These are phyloP conservation scores for Baeospora myosura DNA, from an alignment of 1,284 basidiomycete species.

Conservation along the genomic window DNA sequence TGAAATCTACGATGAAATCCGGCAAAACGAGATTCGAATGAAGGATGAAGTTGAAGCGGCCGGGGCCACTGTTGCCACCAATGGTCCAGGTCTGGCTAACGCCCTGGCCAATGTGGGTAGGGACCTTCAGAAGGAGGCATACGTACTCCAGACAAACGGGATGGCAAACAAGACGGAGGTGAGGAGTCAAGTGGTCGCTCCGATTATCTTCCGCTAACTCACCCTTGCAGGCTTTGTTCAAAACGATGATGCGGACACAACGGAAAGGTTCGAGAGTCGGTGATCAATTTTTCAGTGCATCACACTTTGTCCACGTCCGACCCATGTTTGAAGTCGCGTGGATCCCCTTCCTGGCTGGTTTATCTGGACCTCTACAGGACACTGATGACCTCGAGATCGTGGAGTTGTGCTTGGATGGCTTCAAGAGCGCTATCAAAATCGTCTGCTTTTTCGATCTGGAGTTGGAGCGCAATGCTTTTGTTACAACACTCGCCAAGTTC, in stretches of 20 bases:
- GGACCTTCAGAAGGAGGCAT: slow-evolving; percentile 90
- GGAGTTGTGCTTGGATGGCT: slow-evolving; percentile 88
- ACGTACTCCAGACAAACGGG: slow-evolving; percentile 87
- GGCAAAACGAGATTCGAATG: slow-evolving; percentile 90
- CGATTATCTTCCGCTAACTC: slow-evolving; percentile 8
- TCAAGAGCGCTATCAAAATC: slow-evolving; percentile 88
- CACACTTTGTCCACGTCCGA: slow-evolving; percentile 88
- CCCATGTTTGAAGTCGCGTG: slow-evolving; percentile 99
- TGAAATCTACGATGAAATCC: slow-evolving; percentile 84
- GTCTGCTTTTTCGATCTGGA: slow-evolving; percentile 95
- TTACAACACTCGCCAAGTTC: slow-evolving; percentile 95
- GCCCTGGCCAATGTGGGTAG: slow-evolving; percentile 84
- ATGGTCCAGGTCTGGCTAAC: slow-evolving; percentile 69
- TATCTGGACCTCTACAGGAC: slow-evolving; percentile 88
- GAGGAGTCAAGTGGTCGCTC: slow-evolving; percentile 15
- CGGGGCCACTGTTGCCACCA: slow-evolving; percentile 32
- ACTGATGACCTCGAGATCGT: slow-evolving; percentile 89
- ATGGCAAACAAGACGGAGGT: slow-evolving; percentile 96
- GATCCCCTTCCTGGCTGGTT: slow-evolving; percentile 92
- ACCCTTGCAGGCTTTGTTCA: slow-evolving; percentile 68
- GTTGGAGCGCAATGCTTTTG: slow-evolving; percentile 91
- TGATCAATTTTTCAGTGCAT: slow-evolving; percentile 91
- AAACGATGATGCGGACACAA: slow-evolving; percentile 83
- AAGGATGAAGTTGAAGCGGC: slow-evolving; percentile 84
- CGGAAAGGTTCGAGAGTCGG: slow-evolving; percentile 65